Conservation (phyloP, 257 asterid genomes). For the Solanum clarkiae region DNA sequence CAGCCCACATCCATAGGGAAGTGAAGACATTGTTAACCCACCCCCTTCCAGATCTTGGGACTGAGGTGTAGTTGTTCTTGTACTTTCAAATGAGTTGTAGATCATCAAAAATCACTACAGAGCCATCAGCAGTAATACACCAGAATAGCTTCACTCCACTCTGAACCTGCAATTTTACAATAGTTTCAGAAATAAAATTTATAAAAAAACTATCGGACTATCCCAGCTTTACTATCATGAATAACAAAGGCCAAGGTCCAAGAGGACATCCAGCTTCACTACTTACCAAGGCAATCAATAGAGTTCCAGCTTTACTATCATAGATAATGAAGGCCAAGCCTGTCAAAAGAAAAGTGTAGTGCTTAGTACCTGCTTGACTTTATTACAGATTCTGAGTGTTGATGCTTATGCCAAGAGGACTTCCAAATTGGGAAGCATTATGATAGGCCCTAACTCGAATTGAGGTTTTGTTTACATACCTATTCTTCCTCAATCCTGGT, state of each 20-base stretch:
- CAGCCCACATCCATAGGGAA: background rate
- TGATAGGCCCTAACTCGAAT: background rate
- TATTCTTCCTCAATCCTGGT: background rate
- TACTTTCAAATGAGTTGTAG: conserved; percentile 19
- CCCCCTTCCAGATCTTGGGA: background rate
- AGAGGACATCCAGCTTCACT: background rate
- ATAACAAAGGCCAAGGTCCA: background rate
- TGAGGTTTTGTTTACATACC: background rate
- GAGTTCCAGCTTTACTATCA: conserved; percentile 46
- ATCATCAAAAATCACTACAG: conserved; percentile 72
- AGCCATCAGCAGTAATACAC: conserved; percentile 75
- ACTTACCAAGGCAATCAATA: conserved; percentile 53
- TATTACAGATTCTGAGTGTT: background rate
- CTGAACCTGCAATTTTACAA: conserved; percentile 34
- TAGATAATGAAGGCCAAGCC: conserved; percentile 56
- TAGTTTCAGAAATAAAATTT: background rate
- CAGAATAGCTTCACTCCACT: conserved; percentile 58
- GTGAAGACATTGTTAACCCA: background rate
- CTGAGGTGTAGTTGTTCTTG: background rate
- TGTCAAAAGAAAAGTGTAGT: background rate
- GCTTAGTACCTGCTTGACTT: background rate
- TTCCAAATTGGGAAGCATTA: background rate
- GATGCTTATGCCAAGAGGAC: background rate
- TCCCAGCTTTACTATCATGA: background rate
- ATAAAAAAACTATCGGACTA: background rate